Conservation (phyloP, 2,329 filamentous ascomycete species). For the Moelleriella libera region DNA sequence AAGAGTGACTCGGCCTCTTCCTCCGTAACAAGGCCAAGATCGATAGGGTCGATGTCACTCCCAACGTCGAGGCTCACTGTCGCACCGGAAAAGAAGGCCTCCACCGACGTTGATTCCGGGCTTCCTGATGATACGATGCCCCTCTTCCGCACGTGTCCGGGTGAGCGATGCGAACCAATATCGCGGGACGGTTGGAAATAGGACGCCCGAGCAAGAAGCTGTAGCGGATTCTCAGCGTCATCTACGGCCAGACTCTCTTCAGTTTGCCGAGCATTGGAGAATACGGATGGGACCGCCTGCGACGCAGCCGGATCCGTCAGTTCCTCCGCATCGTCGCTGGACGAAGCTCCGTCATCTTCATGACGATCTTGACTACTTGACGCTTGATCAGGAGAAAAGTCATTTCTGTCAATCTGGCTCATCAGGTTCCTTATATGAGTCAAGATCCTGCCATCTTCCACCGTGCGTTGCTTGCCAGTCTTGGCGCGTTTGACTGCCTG, state of each 20-base stretch:
- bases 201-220: conserved; percentile 58
- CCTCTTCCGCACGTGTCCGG: too few species aligned
- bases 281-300: too few species aligned
- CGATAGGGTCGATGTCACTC: too few species aligned
- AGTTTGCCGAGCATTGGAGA: conserved; percentile 11
- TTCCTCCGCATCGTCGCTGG: conserved; percentile 6
- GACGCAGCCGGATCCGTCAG: conserved; percentile 10
- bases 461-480: conserved; percentile 23
- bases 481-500: conserved; percentile 48
- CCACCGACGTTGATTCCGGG: too few species aligned
- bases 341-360: conserved; percentile 12
- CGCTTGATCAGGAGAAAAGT: conserved; percentile 4
- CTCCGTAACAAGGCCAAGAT: too few species aligned
- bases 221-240: conserved; percentile 62
- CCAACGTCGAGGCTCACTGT: too few species aligned
- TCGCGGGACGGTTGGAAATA: too few species aligned
- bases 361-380: conserved; percentile 11
- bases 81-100: too few species aligned
- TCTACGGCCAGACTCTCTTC: conserved; percentile 48
- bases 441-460: conserved; percentile 31
- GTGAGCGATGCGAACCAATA: too few species aligned
- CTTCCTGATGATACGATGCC: too few species aligned
- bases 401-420: conserved; percentile 11
- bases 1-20: too few species aligned
- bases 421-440: conserved; percentile 27